phyloP scores from a whole-genome alignment of 2,329 filamentous ascomycete genomes.

The Cytospora mali region DNA sequence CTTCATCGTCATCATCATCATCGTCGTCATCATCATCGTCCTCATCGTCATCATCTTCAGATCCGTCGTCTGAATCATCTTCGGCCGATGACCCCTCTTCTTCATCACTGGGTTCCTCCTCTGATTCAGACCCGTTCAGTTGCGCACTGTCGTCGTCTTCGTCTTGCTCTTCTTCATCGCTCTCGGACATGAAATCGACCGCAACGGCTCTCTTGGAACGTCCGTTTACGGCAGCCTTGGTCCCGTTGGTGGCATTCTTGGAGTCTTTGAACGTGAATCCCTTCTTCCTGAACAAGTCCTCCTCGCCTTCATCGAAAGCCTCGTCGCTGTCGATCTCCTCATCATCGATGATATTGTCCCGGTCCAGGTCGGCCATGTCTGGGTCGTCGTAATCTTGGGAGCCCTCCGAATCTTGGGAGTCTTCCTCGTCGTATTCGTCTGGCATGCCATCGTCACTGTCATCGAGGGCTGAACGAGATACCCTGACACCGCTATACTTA shows the following conservation, averaged over 20 bases:
- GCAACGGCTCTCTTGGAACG: conserved; percentile 49
- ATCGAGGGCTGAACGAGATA: conserved; percentile 70
- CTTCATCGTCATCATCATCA: conserved; percentile 36
- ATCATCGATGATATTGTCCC: conserved; percentile 58
- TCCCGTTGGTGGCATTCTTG: conserved; percentile 39
- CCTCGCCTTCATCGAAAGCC: conserved; percentile 82
- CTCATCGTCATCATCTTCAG: conserved; percentile 42
- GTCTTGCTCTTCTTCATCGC: conserved; percentile 42
- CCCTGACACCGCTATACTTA: conserved; percentile 75
- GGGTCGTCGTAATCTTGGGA: conserved; percentile 55
- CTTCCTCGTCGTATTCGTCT: conserved; percentile 50
- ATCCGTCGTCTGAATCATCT: conserved; percentile 34
- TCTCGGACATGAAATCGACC: conserved; percentile 59
- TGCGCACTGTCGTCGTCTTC: conserved; percentile 32
- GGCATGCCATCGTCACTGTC: conserved; percentile 56
- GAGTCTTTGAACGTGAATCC: conserved; percentile 68
- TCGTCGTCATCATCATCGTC: conserved; percentile 41
- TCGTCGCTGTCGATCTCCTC: conserved; percentile 64
- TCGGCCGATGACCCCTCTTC: conserved; percentile 28
- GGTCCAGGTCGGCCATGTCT: conserved; percentile 56
- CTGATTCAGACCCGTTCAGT: conserved; percentile 20
- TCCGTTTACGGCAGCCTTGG: conserved; percentile 34
- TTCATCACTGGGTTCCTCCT: conserved; percentile 34
- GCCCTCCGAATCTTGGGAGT: conserved; percentile 39
- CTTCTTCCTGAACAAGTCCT: conserved; percentile 68